Base-by-base conservation (phyloP, 441 rosid genomes). In the Jatropha multifida region DNA sequence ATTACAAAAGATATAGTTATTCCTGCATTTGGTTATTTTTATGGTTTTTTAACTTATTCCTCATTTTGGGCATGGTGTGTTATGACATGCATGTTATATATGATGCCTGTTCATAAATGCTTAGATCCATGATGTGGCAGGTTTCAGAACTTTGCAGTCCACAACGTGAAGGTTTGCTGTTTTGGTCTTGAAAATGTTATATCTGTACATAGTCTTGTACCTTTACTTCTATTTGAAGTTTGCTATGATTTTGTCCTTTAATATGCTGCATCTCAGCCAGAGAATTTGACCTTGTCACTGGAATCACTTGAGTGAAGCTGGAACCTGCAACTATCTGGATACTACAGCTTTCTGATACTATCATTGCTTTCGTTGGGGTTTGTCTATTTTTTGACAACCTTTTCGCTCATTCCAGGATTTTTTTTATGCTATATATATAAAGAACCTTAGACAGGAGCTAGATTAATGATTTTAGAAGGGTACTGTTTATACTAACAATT, bases 21-120 rank as follows among this genome's bases (percentile, higher is more conserved):
- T 37, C 46, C 61, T 63, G 65, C 20, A 26, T 77, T 48, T 26
- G 20, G 9, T 17, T 49, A 60, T n/a, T 69, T 62, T 23, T 59
- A 58, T 70, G 65, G 60, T 74, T 42, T 69, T 68, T 63, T n/a
- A 60, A 60, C 52, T 26, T 44, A 27, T 52, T 60, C 56, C 44
- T 68, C 52, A 68, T 27, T 15, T 46, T 48, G 51, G 38, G 2
- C 38, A 20, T 20, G 23, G 40, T 40, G 65, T 65, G 13, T 17
- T 6, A 61, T 48, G 37, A 61, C 69, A 20, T 49, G 40, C 62
- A 63, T 63, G 59, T 55, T 58, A 7, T 15, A 6, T 54, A 15
- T 41, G 27, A 7, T 49, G 38, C 18, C 26, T 63, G 54, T 60
- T 68, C 18, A 23, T 59, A 56, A 49, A 20, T 51, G 2, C 60